These are phyloP conservation scores for Leccinum fuscescens DNA, from an alignment of 1,284 basidiomycete species.

Conservation along the genomic window DNA sequence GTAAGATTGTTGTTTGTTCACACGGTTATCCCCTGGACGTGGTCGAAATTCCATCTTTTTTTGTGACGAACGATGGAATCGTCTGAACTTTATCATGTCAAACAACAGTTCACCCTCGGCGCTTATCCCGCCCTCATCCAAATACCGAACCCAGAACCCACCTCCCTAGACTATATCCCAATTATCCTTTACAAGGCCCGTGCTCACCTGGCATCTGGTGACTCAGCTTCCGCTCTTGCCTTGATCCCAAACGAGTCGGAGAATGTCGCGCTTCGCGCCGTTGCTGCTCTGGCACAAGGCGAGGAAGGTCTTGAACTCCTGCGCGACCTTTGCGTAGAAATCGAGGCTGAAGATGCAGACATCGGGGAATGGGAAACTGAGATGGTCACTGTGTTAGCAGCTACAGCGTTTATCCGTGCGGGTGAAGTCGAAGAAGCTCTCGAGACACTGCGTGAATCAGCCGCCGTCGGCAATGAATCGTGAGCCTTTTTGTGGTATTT, in stretches of 20 bases:
- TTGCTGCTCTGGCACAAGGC: slow-evolving; percentile 64
- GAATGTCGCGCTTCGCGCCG: slow-evolving; percentile 69
- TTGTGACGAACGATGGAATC: slow-evolving; percentile 63
- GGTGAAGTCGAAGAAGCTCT: slow-evolving; percentile 89
- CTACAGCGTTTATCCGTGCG: slow-evolving; percentile 79
- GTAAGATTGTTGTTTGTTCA: not conserved
- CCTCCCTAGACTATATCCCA: slow-evolving; percentile 61
- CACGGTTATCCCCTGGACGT: no score
- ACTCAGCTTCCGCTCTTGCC: slow-evolving; percentile 54
- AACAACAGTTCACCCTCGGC: slow-evolving; percentile 82
- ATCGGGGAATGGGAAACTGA: slow-evolving; percentile 64
- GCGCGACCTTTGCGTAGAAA: slow-evolving; percentile 82
- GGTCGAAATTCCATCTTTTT: not conserved
- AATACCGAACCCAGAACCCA: slow-evolving; percentile 55
- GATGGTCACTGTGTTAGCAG: slow-evolving; percentile 74
- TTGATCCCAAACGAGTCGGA: slow-evolving; percentile 59
- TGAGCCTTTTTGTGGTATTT: slow-evolving; percentile 42
- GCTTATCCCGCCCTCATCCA: slow-evolving; percentile 63
- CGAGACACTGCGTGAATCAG: slow-evolving; percentile 74
- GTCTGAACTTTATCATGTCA: slow-evolving; percentile 79
- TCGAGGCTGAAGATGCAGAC: slow-evolving; percentile 74
- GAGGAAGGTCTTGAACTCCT: slow-evolving; percentile 76
- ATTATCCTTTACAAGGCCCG: slow-evolving; percentile 81
- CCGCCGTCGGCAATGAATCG: slow-evolving; percentile 57
- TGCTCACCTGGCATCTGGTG: slow-evolving; percentile 74